Base-by-base conservation (phyloP, 2,329 filamentous ascomycete genomes). In the Diaporthe eres region DNA sequence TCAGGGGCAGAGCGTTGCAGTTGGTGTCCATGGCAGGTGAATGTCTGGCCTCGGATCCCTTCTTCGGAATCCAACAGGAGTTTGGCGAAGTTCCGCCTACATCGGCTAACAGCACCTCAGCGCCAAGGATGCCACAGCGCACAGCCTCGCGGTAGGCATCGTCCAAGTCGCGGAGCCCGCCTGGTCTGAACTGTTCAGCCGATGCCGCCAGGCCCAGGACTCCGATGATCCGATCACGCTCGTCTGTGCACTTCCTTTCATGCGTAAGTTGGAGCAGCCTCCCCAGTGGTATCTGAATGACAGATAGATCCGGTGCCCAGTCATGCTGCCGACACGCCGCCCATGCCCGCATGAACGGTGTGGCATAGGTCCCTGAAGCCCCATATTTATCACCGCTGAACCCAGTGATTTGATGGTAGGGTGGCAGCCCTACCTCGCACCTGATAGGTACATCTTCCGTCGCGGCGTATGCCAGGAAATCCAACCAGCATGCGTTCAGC, bases 101-200 rank as follows among this genome's bases (percentile, higher is more conserved):
- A 22, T 58, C 55, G 31, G 55, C 55, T 7, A 58, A 58, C 28
- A 58, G 31, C 31, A 58, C 31, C 31, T 58, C 55, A 37, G 55
- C 55, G 13, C 55, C 55, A 37, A 58, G 55, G 17, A 4, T 9
- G 28, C 55, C 55, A n/a, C 55, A 58, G 55, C 31, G 31, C 31
- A 58, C 55, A 19, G 55, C 55, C 55, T 58, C 55, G 19, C 55
- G 55, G 31, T 58, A 58, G 55, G 55, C 55, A n/a, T 58, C 55
- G 31, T 58, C 55, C 19, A 58, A n/a, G n/a, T 58, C 31, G 8
- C 55, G 5, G 55, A 58, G 28, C 31, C 55, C 55, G 19, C 55
- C 17, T 58, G 55, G 28, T 37, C 31, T 58, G 31, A 58, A 58
- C 19, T 13, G 17, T 15, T 58, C 55, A 58, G 31, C 55, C 19